Percentiles rank a stretch among this genome's conserved stretches.
These are phyloP conservation scores for Scheffersomyces segobiensis DNA, from an alignment of 1,139 yeast genomes.

Conservation along the genomic window DNA sequence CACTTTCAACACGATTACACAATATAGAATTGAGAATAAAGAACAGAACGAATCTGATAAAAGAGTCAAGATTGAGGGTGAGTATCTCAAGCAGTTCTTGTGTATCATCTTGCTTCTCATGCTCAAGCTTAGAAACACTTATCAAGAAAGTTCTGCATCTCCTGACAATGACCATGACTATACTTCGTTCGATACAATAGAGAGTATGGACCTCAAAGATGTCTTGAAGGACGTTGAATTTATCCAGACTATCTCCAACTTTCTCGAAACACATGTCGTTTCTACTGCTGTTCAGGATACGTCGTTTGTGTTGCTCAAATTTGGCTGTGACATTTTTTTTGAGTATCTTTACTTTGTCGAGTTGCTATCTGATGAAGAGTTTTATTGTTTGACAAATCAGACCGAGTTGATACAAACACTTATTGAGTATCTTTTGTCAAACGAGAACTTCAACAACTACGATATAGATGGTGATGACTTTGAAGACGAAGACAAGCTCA, in stretches of 20 bases:
- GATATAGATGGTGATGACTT: slow-evolving; percentile 39
- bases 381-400: slow-evolving; percentile 26
- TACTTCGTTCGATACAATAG: slow-evolving; percentile 8
- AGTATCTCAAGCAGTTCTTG: slow-evolving; percentile 36
- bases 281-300: slow-evolving; percentile 18
- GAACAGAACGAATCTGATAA: slow-evolving; percentile 3
- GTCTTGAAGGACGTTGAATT: slow-evolving; percentile 41
- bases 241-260: slow-evolving; percentile 47
- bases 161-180: slow-evolving; percentile 2
- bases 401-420: slow-evolving; percentile 36
- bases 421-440: slow-evolving; percentile 52
- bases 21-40: slow-evolving; percentile 6
- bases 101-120: slow-evolving; percentile 37
- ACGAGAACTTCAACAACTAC: slow-evolving; percentile 46
- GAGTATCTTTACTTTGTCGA: slow-evolving; percentile 44
- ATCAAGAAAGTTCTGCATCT: slow-evolving; percentile 2
- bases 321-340: slow-evolving; percentile 44
- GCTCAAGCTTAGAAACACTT: slow-evolving; percentile 33
- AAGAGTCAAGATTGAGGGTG: slow-evolving; percentile 20
- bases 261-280: slow-evolving; percentile 32
- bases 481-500: slow-evolving; percentile 60
- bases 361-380: slow-evolving; percentile 36
- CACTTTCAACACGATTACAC: slow-evolving; percentile 27
- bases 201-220: slow-evolving; percentile 22
- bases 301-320: slow-evolving; percentile 37